Evolutionary conservation across 179 eudicot species (phyloP).

Genomic region (Sideroxylon spinosum): DNA sequence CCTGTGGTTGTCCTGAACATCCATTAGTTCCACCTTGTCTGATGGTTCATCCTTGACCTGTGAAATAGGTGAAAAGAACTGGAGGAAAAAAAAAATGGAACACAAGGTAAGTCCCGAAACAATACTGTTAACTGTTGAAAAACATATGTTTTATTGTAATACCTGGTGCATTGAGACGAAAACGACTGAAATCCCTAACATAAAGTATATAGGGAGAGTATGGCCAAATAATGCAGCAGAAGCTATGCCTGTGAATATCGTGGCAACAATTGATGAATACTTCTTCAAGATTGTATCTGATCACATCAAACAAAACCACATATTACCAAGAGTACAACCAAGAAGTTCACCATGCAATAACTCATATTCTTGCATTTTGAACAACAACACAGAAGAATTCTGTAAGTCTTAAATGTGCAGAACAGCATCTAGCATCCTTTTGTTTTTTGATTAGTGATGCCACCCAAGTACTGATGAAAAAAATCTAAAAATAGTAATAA

Average conservation of each 20-base stretch:
- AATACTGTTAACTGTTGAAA: slow-evolving; percentile 3
- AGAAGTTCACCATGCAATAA: not conserved
- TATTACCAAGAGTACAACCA: slow-evolving; percentile 9
- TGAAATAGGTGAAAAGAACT: slow-evolving; percentile 35
- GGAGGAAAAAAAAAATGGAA: slow-evolving; percentile 12
- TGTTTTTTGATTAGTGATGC: too few species aligned
- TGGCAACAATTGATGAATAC: slow-evolving; percentile 97
- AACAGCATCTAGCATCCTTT: not conserved
- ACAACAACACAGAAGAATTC: not conserved
- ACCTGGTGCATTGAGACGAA: slow-evolving; percentile 99
- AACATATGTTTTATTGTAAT: slow-evolving; percentile 17
- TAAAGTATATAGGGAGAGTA: slow-evolving; percentile 72
- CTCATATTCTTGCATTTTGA: not conserved
- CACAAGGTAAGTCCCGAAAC: slow-evolving; percentile 18
- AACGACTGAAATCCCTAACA: slow-evolving; percentile 88
- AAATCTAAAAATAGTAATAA: too few species aligned
- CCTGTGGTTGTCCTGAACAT: not conserved
- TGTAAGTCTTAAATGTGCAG: not conserved
- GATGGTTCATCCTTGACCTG: slow-evolving; percentile 74
- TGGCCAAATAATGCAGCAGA: slow-evolving; percentile 94
- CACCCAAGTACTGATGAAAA: too few species aligned
- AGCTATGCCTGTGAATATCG: slow-evolving; percentile 95
- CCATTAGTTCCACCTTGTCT: slow-evolving; percentile 37
- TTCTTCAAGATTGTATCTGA: slow-evolving; percentile 97
- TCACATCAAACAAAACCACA: slow-evolving; percentile 10